Base-by-base conservation (phyloP, 2,329 filamentous ascomycete genomes). In the Kalaharituber pfeilii region DNA sequence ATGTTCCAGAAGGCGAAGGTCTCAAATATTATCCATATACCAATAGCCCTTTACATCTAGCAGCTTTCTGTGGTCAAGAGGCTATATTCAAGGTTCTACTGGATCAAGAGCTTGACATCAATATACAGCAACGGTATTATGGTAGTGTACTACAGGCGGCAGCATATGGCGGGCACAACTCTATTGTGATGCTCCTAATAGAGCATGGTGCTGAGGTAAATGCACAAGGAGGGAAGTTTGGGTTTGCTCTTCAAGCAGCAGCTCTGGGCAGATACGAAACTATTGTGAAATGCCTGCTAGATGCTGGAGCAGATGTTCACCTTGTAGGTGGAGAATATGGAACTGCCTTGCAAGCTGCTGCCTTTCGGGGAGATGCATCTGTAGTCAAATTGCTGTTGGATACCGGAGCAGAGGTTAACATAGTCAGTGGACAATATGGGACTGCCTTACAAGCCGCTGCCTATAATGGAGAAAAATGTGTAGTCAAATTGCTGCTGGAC, bases 291-390 rank as follows among this genome's bases (percentile, higher is more conserved):
- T 26, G 49, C 18, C 51, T 60, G n/a, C 24, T 60, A 9, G 15
- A 50, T 18, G 42, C 56, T 7, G 54, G 52, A 22, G 53, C 53
- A 7, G 25, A 56, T 42, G 49, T 56, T 13, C 52, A 57, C 28
- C 18, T 25, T 11, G 4, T 15, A 15, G 53, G 51, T 3, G 57
- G 51, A 15, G 22, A 27, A 25, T 55, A 58, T 47, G 57, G 56
- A 15, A 57, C 56, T 13, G 27, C 56, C 18, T 28, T 59, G 25
- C 57, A 59, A 26, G 57, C 54, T 30, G 58, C 58, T 13, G 57
- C 57, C 9, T 55, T n/a, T 8, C 8, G 29, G n/a, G 8, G 8
- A 8, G n/a, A 33, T 8, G n/a, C n/a, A n/a, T n/a, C n/a, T n/a
- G n/a, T 33, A 33, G 29, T 33, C 8, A 8, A 33, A n/a, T 33